Conservation (phyloP, 805 yeast genomes). For the Metschnikowia santaceciliae region DNA sequence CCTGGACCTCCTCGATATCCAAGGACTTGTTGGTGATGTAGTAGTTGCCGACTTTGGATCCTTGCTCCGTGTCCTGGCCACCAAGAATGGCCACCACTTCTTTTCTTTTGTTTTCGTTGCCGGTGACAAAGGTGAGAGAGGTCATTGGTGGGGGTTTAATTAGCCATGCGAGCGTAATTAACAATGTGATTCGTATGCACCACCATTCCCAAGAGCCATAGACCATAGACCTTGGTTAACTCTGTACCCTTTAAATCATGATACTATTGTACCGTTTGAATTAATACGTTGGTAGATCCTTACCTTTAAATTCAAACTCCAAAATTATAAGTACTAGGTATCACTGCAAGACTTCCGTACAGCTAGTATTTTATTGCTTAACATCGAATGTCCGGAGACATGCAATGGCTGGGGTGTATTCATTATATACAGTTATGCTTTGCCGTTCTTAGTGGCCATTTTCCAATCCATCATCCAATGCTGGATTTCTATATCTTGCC, state of each 20-base stretch:
- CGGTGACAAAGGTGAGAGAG: slow-evolving; percentile 68
- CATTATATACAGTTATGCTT: slow-evolving; percentile 2
- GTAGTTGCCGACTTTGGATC: slow-evolving; percentile 43
- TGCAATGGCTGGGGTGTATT: not conserved
- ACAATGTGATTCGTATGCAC: not conserved
- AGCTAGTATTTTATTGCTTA: not conserved
- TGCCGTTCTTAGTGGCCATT: not conserved
- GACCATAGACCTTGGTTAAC: too few species aligned
- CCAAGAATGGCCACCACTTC: slow-evolving; percentile 79
- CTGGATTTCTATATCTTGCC: slow-evolving; percentile 35
- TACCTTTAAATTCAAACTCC: too few species aligned
- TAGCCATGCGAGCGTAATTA: not conserved
- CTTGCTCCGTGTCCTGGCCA: slow-evolving; percentile 27
- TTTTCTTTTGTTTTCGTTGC: slow-evolving; percentile 80
- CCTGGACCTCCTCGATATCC: slow-evolving; percentile 91
- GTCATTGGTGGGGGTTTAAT: slow-evolving; percentile 3
- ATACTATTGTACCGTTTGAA: too few species aligned
- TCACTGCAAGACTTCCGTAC: too few species aligned
- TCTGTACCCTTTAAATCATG: too few species aligned
- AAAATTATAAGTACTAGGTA: not conserved
- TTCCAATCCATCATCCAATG: not conserved
- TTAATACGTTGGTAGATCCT: too few species aligned
- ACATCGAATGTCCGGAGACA: not conserved
- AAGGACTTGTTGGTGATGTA: slow-evolving; percentile 58
- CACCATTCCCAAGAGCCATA: not conserved